phyloP scores from a whole-genome alignment of 164 flowering plant genomes.

The Brasenia schreberi region DNA sequence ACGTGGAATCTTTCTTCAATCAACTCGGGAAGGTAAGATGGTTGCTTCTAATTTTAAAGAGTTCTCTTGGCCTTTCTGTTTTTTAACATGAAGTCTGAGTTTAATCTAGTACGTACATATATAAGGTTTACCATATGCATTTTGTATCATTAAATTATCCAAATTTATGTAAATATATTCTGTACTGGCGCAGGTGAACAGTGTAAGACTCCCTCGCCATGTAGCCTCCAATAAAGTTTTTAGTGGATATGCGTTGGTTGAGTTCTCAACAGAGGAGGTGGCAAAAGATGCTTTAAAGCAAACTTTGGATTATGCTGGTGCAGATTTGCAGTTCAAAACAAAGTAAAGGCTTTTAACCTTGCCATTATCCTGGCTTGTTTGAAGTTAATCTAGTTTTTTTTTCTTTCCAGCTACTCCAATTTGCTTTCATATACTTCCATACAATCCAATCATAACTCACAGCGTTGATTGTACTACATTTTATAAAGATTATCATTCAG shows the following conservation, averaged over 20 bases:
- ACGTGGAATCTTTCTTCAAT: slow-evolving; percentile 59
- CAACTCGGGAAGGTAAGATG: slow-evolving; percentile 55
- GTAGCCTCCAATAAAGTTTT: slow-evolving; percentile 66
- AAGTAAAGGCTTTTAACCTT: slow-evolving; percentile 33
- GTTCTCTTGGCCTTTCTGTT: background rate
- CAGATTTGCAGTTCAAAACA: slow-evolving; percentile 53
- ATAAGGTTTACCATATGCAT: too few relatives aligned
- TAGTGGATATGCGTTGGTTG: slow-evolving; percentile 80
- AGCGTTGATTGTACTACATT: too few relatives aligned
- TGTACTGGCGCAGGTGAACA: slow-evolving; percentile 51
- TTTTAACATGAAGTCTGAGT: background rate
- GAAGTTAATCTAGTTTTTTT: background rate
- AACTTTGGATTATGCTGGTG: slow-evolving; percentile 51
- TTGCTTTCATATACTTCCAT: too few relatives aligned
- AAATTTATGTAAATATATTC: background rate
- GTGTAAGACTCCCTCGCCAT: slow-evolving; percentile 87
- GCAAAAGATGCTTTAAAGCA: slow-evolving; percentile 48
- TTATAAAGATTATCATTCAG: too few relatives aligned
- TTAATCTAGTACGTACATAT: too few relatives aligned
- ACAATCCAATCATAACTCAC: too few relatives aligned
- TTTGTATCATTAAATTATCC: too few relatives aligned
- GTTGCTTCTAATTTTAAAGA: background rate
- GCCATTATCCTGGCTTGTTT: too few relatives aligned
- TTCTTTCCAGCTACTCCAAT: too few relatives aligned
- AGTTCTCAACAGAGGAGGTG: slow-evolving; percentile 81